Evolutionary conservation across 2,329 filamentous ascomycete genomes (phyloP).

Genomic region (Sarocladiaceae sp.): DNA sequence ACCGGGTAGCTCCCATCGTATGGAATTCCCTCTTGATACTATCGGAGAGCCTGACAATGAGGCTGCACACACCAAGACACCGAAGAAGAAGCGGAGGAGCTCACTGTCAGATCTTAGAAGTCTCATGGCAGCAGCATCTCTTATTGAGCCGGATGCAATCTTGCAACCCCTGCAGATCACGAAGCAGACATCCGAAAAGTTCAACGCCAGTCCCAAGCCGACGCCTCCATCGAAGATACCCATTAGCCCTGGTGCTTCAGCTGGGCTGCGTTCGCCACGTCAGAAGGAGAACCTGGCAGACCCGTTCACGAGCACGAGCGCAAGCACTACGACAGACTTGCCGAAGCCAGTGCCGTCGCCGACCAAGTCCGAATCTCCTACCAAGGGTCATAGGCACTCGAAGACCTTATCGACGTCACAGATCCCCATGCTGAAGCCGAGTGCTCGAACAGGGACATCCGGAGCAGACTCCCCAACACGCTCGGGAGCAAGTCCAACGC

Average conservation of each 20-base stretch:
- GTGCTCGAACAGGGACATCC: constrained; percentile 23
- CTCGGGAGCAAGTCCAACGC: constrained; percentile 15
- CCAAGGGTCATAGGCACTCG: constrained; percentile 31
- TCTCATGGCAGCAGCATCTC: constrained; percentile 58
- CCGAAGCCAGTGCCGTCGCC: constrained; percentile 12
- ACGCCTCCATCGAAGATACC: constrained; percentile 48
- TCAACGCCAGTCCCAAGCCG: constrained; percentile 47
- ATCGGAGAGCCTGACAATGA: constrained; percentile 54
- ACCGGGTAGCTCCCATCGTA: constrained; percentile 53
- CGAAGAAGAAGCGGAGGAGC: constrained; percentile 79
- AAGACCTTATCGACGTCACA: constrained; percentile 50
- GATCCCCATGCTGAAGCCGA: constrained; percentile 48
- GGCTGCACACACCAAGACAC: constrained; percentile 31
- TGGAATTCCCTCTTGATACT: constrained; percentile 53
- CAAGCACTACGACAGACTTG: constrained; percentile 10
- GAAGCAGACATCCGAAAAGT: constrained; percentile 51
- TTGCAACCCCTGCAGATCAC: constrained; percentile 48
- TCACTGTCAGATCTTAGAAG: constrained; percentile 82
- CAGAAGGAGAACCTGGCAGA: constrained; percentile 45
- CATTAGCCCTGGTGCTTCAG: constrained; percentile 39
- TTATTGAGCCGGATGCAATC: constrained; percentile 31
- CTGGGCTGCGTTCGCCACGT: constrained; percentile 35
- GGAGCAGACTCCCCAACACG: constrained; percentile 24
- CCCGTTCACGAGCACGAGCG: constrained; percentile 17
- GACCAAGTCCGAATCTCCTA: constrained; percentile 16